These are phyloP conservation scores for Corymbia citriodora DNA, from an alignment of 441 rosid genomes.

Conservation along the genomic window DNA sequence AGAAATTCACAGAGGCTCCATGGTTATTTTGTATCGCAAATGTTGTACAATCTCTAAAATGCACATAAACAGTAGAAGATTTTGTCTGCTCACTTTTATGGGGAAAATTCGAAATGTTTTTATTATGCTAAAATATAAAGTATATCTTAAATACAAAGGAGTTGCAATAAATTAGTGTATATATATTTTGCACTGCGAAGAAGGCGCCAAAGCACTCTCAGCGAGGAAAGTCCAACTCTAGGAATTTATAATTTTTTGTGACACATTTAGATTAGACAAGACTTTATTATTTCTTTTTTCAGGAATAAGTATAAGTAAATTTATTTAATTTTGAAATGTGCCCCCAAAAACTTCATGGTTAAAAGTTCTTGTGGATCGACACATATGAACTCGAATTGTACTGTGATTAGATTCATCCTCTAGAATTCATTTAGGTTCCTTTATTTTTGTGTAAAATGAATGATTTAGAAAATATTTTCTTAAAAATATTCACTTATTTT, in stretches of 20 bases:
- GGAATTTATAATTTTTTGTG: background rate
- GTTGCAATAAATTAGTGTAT: too few relatives aligned
- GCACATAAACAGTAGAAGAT: too few relatives aligned
- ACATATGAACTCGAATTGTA: background rate
- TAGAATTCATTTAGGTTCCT: accelerated
- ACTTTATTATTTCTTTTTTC: too few relatives aligned
- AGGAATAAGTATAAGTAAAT: background rate
- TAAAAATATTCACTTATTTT: too few relatives aligned
- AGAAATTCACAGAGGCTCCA: too few relatives aligned
- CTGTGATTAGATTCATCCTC: background rate
- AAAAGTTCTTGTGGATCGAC: background rate
- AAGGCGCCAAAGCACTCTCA: background rate
- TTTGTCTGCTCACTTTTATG: too few relatives aligned
- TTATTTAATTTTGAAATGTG: background rate
- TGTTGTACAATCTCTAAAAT: too few relatives aligned
- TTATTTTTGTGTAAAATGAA: accelerated
- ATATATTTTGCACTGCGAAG: accelerated
- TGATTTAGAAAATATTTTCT: too few relatives aligned
- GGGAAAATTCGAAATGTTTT: too few relatives aligned
- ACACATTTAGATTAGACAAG: background rate
- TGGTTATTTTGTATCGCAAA: too few relatives aligned
- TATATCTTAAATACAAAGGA: too few relatives aligned
- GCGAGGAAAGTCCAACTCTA: background rate
- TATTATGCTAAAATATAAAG: too few relatives aligned
- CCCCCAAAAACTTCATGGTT: background rate